Conservation (phyloP, 2,329 filamentous ascomycete genomes). For the Botrytis tulipae region DNA sequence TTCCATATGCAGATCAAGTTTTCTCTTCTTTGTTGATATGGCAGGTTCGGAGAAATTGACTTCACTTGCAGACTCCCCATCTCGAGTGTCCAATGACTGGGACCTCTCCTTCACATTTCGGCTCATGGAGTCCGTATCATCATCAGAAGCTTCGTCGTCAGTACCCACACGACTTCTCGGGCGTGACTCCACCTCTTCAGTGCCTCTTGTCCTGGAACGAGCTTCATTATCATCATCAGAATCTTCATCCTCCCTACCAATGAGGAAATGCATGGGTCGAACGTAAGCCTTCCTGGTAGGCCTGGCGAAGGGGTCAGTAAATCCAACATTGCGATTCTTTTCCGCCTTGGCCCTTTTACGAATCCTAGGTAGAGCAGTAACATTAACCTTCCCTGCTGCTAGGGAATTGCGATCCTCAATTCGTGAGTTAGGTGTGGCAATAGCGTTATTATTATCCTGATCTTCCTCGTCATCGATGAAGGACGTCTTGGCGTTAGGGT, state of each 20-base stretch:
- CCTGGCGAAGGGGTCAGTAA: slow-evolving; percentile 65
- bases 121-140: slow-evolving; percentile 31
- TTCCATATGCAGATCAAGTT: slow-evolving; percentile 67
- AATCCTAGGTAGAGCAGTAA: slow-evolving; percentile 70
- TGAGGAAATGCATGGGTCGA: slow-evolving; percentile 75
- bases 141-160: slow-evolving; percentile 50
- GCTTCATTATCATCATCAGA: slow-evolving; percentile 78
- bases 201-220: slow-evolving; percentile 67
- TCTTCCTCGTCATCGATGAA: slow-evolving; percentile 58
- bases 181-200: slow-evolving; percentile 81
- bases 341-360: slow-evolving; percentile 52
- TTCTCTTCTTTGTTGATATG: slow-evolving; percentile 64
- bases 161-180: slow-evolving; percentile 72
- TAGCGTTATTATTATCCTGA: slow-evolving; percentile 56
- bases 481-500: slow-evolving; percentile 59
- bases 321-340: slow-evolving; percentile 59
- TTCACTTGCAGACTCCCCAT: slow-evolving; percentile 70
- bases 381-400: slow-evolving; percentile 52
- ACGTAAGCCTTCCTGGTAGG: slow-evolving; percentile 64
- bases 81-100: slow-evolving; percentile 46
- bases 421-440: slow-evolving; percentile 64
- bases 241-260: slow-evolving; percentile 66
- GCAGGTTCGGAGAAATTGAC: slow-evolving; percentile 63
- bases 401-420: slow-evolving; percentile 51
- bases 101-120: slow-evolving; percentile 26